Base-by-base conservation (phyloP, 768 basidiomycete genomes). In the Kwoniella shandongensis region DNA sequence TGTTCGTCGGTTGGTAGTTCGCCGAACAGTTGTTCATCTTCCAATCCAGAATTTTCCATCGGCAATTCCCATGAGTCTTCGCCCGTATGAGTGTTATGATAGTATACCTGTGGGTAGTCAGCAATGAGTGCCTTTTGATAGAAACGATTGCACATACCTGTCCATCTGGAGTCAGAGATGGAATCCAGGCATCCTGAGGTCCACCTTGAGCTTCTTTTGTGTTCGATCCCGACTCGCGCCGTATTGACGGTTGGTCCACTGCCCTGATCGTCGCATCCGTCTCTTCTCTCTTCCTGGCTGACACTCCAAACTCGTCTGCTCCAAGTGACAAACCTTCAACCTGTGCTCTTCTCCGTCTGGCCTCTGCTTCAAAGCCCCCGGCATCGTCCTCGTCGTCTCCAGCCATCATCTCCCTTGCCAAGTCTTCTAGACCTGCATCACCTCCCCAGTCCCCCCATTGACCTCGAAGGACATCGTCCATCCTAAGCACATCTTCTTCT, bases 41-140 rank as follows among this genome's bases (percentile, higher is more conserved):
- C 61, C 4, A 60, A n/a, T 13, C 49, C 59, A 20, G 62, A 45
- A 11, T 51, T 58, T 29, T 48, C 54, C 17, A 58, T 41, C 2
- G 92, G 92, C n/a, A 94, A 78, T 66, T 96, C 89, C 65, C 86
- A 83, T 25, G 91, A 86, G 39, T 84, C 74, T 53, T 80, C 77
- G 22, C 79, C 78, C 4, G 80, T 80, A 20, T 73, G 62, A 0
- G 89, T 90, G 70, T 98, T 99, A 62, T 90, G 83, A 78, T 97
- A 99, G 80, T 86, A 93, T 73, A 99, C 91, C 92, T 96, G 52
- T 13, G 11, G 32, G 3, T 27, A 35, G 32, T 38, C 39, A 54
- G 17, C 38, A 52, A n/a, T 22, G 41, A 29, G 12, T 13, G 27
- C 2, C 27, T 57, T 17, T 30, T 17, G 15, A 49, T 27, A 25